Percentiles rank a stretch among this genome's conserved stretches.
phyloP scores from a whole-genome alignment of 1,284 basidiomycete species.

The Moesziomyces sp. region DNA sequence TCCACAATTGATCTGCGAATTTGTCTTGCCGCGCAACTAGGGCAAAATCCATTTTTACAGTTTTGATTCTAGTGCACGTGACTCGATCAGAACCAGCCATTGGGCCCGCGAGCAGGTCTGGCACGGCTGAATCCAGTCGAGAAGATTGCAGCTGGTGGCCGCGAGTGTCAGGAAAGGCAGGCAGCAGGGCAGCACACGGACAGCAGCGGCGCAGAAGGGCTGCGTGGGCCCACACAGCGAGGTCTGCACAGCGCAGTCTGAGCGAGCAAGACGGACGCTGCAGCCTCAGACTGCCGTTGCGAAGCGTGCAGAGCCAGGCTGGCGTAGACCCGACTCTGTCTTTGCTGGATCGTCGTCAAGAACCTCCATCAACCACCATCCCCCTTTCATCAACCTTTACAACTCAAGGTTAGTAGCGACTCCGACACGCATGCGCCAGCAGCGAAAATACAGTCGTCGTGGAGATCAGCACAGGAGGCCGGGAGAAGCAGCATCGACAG shows the following conservation, averaged over 20 bases:
- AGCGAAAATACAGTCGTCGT: constrained; percentile 1
- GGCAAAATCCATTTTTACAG: background rate
- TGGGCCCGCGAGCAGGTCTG: too few species aligned
- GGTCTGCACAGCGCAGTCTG: too few species aligned
- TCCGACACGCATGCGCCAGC: constrained; percentile 3
- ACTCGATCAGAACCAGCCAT: background rate
- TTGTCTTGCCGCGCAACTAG: too few species aligned
- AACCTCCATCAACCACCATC: constrained; percentile 29
- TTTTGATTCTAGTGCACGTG: background rate
- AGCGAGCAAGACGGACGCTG: too few species aligned
- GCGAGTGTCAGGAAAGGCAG: background rate
- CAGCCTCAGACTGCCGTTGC: background rate
- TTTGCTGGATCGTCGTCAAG: constrained; percentile 10
- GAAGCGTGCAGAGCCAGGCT: background rate
- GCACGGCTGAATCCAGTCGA: background rate
- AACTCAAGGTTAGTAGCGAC: constrained; percentile 39
- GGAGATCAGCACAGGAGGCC: background rate
- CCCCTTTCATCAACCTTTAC: constrained; percentile 36
- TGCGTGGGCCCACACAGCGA: too few species aligned
- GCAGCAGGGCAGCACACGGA: background rate
- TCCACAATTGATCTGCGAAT: background rate
- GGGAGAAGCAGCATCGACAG: constrained; percentile 1
- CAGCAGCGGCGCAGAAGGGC: too few species aligned
- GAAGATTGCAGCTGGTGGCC: background rate
- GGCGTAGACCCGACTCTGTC: background rate